Conservation (phyloP, 139 green algal species). For the Haematococcus lacustris region DNA sequence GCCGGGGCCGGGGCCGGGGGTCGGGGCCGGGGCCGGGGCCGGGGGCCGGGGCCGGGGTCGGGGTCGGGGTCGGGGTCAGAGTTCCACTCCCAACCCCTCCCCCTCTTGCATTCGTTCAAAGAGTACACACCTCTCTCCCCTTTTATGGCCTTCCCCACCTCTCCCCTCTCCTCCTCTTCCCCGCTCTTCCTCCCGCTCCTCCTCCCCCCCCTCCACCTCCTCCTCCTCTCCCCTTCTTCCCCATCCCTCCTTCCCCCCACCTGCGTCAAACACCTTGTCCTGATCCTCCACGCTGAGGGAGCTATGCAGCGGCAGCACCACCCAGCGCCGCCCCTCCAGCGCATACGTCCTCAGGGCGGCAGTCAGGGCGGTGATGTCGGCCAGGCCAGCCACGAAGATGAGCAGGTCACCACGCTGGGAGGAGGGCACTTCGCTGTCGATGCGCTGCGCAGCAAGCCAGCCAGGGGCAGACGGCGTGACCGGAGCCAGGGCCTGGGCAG, state of each 20-base stretch:
- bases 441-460: slow-evolving; percentile 11
- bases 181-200: not conserved
- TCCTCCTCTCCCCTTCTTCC: not conserved
- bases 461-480: too few species aligned
- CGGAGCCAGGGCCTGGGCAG: too few species aligned
- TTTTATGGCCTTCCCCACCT: too few species aligned
- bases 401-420: slow-evolving; percentile 36
- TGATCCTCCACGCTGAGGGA: slow-evolving; percentile 27
- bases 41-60: too few species aligned
- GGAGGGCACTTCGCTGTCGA: slow-evolving; percentile 26
- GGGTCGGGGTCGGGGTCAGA: too few species aligned
- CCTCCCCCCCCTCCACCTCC: not conserved
- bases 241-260: slow-evolving; percentile 5
- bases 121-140: too few species aligned
- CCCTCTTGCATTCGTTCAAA: too few species aligned
- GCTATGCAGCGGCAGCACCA: slow-evolving; percentile 21
- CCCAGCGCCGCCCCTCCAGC: slow-evolving; percentile 4
- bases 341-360: slow-evolving; percentile 19
- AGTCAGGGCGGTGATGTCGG: slow-evolving; percentile 26
- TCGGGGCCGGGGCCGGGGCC: too few species aligned
- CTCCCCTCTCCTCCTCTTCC: not conserved
- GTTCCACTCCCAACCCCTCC: too few species aligned
- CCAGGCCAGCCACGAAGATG: slow-evolving; percentile 33
- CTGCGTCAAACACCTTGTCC: slow-evolving; percentile 36
- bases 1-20: too few species aligned